Evolutionary conservation across 2,329 filamentous ascomycete genomes (phyloP), one percentile per base, ranked within the genome.

Genomic region (Colletotrichum sp.): DNA sequence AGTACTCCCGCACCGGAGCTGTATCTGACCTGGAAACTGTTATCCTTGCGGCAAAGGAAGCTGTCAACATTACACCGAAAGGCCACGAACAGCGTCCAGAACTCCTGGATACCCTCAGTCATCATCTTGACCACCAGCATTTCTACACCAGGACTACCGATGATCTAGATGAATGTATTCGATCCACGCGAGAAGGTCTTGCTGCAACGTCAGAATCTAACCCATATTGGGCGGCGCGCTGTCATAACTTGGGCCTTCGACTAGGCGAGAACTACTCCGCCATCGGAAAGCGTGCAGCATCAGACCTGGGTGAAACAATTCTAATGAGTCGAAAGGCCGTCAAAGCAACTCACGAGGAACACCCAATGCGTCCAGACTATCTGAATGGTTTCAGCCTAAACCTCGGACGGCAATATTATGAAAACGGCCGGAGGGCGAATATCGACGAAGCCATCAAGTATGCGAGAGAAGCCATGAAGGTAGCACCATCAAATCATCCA

Each of bases 371-470:
- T 6, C 43, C 43, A 21, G 43, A 47, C n/a, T 47, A 47, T 11
- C 11, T 47, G 43, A 47, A 47, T 0, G 43, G 43, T 8, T n/a
- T 47, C 11, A 47, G 43, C n/a, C 11, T 47, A 5, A 47, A 47
- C n/a, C 43, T 47, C 43, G 43, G 43, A 47, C 43, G 43, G 12
- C 43, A 1, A 47, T 47, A 47, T 5, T 21, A 47, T 0, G 43
- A 47, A 21, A 47, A 47, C 0, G 43, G 43, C 0, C n/a, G 0
- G 0, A 21, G 11, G n/a, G 11, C 11, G 2, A n/a, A 47, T 21
- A n/a, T 47, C 6, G 43, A 21, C 43, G n/a, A 47, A 13, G 43
- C 43, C 6, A 47, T 47, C 1, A 0, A 2, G 11, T n/a, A 1
- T 47, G 43, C n/a, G 0, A 47, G 9, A 47, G n/a, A 47, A 47